Conservation (phyloP, 2,329 filamentous ascomycete genomes). For the Truncatella angustata region DNA sequence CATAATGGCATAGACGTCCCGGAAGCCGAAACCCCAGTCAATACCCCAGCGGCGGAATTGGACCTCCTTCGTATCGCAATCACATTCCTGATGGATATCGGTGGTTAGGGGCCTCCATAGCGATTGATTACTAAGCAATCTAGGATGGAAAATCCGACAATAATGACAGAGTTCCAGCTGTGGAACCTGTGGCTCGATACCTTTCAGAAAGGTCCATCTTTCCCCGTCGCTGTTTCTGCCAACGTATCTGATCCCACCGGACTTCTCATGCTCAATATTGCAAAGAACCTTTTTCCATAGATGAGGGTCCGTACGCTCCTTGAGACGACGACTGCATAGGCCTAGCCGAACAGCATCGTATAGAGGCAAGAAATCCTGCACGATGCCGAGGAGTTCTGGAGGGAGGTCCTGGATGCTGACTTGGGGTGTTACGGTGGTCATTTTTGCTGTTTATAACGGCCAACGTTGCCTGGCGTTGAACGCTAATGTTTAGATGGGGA, state of each 20-base stretch:
- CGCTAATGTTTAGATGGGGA: too few relatives aligned
- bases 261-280: background rate
- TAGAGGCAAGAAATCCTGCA: conserved; percentile 7
- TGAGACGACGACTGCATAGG: conserved; percentile 4
- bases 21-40: conserved; percentile 14
- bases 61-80: conserved; percentile 12
- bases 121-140: background rate
- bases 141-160: conserved; percentile 14
- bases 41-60: conserved; percentile 9
- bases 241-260: conserved; percentile 3
- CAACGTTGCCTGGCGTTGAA: too few relatives aligned
- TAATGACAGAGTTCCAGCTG: conserved; percentile 12
- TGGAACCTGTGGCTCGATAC: conserved; percentile 4
- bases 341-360: conserved; percentile 12
- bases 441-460: too few relatives aligned
- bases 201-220: conserved; percentile 11
- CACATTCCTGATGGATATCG: background rate
- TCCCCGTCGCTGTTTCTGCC: background rate
- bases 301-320: background rate
- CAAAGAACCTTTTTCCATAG: conserved; percentile 3
- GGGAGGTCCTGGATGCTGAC: conserved; percentile 9
- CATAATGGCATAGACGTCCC: conserved; percentile 12
- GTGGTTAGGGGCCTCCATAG: conserved; percentile 3
- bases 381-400: conserved; percentile 7
- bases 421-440: too few relatives aligned